Evolutionary conservation across 2,329 filamentous ascomycete genomes (phyloP).

Genomic region (Pezizomycotina sp.): DNA sequence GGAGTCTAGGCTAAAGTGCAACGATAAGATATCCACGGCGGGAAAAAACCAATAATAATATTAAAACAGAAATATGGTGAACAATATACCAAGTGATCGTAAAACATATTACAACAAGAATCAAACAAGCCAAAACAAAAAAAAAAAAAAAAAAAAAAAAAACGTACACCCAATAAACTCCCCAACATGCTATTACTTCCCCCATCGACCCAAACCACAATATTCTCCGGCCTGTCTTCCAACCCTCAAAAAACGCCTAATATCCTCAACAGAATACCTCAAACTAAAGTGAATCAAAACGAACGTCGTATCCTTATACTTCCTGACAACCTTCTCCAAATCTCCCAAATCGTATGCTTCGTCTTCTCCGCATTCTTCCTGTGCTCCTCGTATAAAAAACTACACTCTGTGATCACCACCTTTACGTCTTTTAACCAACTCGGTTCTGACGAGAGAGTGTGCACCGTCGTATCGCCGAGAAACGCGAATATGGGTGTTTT

Average conservation of each 20-base stretch:
- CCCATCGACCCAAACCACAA: slow-evolving; percentile 36
- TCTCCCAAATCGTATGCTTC: slow-evolving; percentile 36
- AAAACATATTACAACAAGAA: too few species aligned
- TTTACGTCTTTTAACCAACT: slow-evolving; percentile 32
- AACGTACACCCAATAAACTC: too few species aligned
- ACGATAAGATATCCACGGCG: too few species aligned
- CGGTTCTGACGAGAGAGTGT: slow-evolving; percentile 30
- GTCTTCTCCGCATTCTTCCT: slow-evolving; percentile 33
- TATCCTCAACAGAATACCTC: slow-evolving; percentile 32
- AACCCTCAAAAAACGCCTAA: slow-evolving; percentile 32
- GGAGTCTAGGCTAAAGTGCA: too few species aligned
- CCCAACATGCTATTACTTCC: slow-evolving; percentile 13
- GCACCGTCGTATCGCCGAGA: slow-evolving; percentile 34
- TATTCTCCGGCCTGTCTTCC: slow-evolving; percentile 31
- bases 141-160: too few species aligned
- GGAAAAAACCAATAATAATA: too few species aligned
- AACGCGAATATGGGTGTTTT: slow-evolving; percentile 34
- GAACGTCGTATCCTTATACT: slow-evolving; percentile 33
- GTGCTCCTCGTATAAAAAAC: slow-evolving; percentile 34
- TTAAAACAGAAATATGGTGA: too few species aligned
- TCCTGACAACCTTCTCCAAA: slow-evolving; percentile 33
- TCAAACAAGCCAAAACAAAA: too few species aligned
- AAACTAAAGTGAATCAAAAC: slow-evolving; percentile 36
- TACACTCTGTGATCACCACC: slow-evolving; percentile 38
- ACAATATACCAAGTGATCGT: too few species aligned